Conservation (phyloP, 805 yeast genomes). For the Babjeviella inositovora region DNA sequence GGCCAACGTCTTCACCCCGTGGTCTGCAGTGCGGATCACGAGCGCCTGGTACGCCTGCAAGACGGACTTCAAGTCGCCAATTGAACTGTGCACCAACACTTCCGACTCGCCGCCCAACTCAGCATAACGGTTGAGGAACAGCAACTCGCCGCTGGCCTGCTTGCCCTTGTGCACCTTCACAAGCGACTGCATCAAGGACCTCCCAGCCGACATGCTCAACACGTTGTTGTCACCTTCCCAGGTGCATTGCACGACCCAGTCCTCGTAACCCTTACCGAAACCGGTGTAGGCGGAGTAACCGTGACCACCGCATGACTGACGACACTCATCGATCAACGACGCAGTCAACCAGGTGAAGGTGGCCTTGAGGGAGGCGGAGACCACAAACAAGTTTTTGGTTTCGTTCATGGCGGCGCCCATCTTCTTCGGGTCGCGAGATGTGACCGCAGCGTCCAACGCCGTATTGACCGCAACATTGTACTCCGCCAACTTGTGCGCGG, state of each 20-base stretch:
- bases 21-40: too few species aligned
- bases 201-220: slow-evolving; percentile 21
- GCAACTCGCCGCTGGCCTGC: slow-evolving; percentile 10
- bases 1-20: too few species aligned
- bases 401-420: slow-evolving; percentile 15
- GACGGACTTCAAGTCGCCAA: too few species aligned
- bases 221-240: slow-evolving; percentile 34
- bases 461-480: slow-evolving; percentile 13
- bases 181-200: slow-evolving; percentile 16
- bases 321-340: slow-evolving; percentile 19
- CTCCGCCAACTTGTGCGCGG: slow-evolving; percentile 19
- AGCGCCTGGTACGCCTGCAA: too few species aligned
- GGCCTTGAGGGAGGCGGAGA: slow-evolving; percentile 25
- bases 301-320: slow-evolving; percentile 31
- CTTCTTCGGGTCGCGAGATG: slow-evolving; percentile 11
- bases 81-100: too few species aligned
- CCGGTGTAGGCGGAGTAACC: slow-evolving; percentile 27
- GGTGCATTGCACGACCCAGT: slow-evolving; percentile 30
- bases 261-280: slow-evolving; percentile 24
- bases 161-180: slow-evolving; percentile 11
- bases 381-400: slow-evolving; percentile 24
- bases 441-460: slow-evolving; percentile 19
- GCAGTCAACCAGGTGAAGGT: slow-evolving; percentile 26
- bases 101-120: slow-evolving; percentile 15
- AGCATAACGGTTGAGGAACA: too few species aligned